phyloP scores from a whole-genome alignment of 768 basidiomycete species.

The Guyanaporus albipodus region DNA sequence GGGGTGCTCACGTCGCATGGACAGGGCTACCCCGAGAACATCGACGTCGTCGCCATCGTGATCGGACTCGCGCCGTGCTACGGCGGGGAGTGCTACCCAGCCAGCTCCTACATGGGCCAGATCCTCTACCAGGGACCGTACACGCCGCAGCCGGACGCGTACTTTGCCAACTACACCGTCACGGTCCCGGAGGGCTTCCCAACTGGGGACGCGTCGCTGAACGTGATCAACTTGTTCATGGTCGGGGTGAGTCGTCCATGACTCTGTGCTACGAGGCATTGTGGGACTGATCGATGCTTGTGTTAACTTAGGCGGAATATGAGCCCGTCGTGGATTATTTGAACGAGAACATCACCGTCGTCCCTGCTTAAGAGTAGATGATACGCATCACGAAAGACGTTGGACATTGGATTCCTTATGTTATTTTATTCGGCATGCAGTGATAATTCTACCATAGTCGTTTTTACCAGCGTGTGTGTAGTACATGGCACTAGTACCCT shows the following conservation, averaged over 20 bases:
- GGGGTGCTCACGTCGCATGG: background rate
- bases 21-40: conserved; percentile 21
- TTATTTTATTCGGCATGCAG: too few relatives aligned
- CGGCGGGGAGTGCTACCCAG: conserved; percentile 19
- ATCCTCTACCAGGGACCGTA: conserved; percentile 36
- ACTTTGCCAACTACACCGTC: conserved; percentile 33
- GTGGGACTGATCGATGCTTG: too few relatives aligned
- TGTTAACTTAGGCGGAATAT: conserved; percentile 8
- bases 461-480: too few relatives aligned
- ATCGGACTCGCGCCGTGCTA: conserved; percentile 31
- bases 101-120: conserved; percentile 25
- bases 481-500: background rate
- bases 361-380: background rate
- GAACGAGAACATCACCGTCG: conserved; percentile 19
- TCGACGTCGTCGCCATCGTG: conserved; percentile 28
- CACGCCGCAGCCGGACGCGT: conserved; percentile 15
- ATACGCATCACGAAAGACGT: too few relatives aligned
- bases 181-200: conserved; percentile 24
- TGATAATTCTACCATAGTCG: too few relatives aligned
- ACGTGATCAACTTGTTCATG: conserved; percentile 35
- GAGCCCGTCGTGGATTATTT: conserved; percentile 18
- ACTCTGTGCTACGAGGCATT: too few relatives aligned
- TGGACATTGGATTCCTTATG: too few relatives aligned
- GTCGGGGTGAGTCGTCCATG: conserved; percentile 37
- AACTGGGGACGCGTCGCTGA: conserved; percentile 33